These are phyloP conservation scores for Calcarisporium arbuscula DNA, from an alignment of 2,329 filamentous ascomycete genomes.

Conservation along the genomic window DNA sequence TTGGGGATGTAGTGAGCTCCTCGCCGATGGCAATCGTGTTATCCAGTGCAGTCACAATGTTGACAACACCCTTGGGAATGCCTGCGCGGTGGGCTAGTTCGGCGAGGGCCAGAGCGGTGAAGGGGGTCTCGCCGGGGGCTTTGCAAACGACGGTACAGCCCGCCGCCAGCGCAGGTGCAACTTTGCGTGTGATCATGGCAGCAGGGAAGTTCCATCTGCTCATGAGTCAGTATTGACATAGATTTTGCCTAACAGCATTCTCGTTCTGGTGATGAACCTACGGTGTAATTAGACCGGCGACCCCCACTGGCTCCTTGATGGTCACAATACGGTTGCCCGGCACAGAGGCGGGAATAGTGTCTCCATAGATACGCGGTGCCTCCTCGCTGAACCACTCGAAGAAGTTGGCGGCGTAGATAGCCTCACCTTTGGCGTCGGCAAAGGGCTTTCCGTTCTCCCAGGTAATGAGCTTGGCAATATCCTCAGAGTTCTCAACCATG, in stretches of 20 bases:
- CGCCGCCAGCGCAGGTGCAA: slow-evolving; percentile 75
- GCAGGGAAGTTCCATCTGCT: slow-evolving; percentile 77
- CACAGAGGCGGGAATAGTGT: slow-evolving; percentile 64
- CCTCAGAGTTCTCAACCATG: slow-evolving; percentile 70
- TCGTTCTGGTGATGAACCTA: slow-evolving; percentile 24
- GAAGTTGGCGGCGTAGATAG: slow-evolving; percentile 66
- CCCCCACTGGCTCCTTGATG: slow-evolving; percentile 10
- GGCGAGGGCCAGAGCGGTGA: slow-evolving; percentile 79
- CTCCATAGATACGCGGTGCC: slow-evolving; percentile 66
- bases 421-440: slow-evolving; percentile 67
- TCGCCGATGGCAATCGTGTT: slow-evolving; percentile 74
- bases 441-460: slow-evolving; percentile 87
- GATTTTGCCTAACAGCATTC: too few relatives aligned
- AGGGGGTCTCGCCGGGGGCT: slow-evolving; percentile 85
- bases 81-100: slow-evolving; percentile 83
- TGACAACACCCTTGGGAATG: slow-evolving; percentile 84
- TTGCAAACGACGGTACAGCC: slow-evolving; percentile 94
- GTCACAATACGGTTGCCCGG: slow-evolving; percentile 61
- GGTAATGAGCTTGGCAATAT: slow-evolving; percentile 76
- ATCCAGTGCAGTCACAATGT: slow-evolving; percentile 72
- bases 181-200: slow-evolving; percentile 68
- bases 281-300: slow-evolving; percentile 77
- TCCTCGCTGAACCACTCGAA: slow-evolving; percentile 80
- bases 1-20: slow-evolving; percentile 63
- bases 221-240: slow-evolving; percentile 2